Conservation (phyloP, 768 basidiomycete species). For the Russula dissimulans region DNA sequence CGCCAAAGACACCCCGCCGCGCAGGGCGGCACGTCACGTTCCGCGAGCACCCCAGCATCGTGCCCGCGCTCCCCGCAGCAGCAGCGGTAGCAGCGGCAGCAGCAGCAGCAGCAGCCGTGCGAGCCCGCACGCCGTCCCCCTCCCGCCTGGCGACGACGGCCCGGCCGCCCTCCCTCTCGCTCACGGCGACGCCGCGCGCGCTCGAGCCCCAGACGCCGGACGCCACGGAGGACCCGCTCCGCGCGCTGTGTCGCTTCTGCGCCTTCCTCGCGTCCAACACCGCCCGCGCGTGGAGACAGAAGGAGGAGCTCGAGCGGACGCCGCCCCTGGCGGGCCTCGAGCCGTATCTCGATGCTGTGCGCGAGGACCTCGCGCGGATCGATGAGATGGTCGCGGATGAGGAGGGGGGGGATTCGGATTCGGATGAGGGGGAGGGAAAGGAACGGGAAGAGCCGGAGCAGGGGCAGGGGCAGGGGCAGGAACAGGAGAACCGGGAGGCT, state of each 20-base stretch:
- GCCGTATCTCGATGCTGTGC: background rate
- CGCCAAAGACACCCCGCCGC: background rate
- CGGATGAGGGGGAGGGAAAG: too few relatives aligned
- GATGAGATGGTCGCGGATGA: background rate
- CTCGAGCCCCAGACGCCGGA: constrained; percentile 12
- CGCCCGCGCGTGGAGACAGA: background rate
- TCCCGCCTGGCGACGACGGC: too few relatives aligned
- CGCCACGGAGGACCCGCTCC: constrained; percentile 10
- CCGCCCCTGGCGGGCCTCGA: constrained; percentile 11
- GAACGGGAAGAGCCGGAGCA: background rate
- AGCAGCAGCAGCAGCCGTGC: too few relatives aligned
- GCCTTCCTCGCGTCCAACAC: background rate
- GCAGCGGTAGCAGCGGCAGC: too few relatives aligned
- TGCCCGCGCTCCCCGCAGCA: background rate
- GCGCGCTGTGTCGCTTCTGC: constrained; percentile 2
- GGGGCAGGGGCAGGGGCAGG: too few relatives aligned
- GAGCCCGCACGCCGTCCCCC: too few relatives aligned
- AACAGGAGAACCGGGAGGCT: background rate
- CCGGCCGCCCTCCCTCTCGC: background rate
- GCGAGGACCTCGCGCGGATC: constrained; percentile 1
- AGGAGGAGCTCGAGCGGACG: background rate
- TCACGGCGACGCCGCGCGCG: constrained; percentile 6
- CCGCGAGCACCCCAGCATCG: background rate
- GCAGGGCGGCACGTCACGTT: constrained; percentile 3
- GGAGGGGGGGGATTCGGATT: too few relatives aligned